Percentiles rank a stretch among this genome's conserved stretches.
These are phyloP conservation scores for Eimeria brunetti DNA, from an alignment of 169 alveolate genomes.

Conservation along the genomic window DNA sequence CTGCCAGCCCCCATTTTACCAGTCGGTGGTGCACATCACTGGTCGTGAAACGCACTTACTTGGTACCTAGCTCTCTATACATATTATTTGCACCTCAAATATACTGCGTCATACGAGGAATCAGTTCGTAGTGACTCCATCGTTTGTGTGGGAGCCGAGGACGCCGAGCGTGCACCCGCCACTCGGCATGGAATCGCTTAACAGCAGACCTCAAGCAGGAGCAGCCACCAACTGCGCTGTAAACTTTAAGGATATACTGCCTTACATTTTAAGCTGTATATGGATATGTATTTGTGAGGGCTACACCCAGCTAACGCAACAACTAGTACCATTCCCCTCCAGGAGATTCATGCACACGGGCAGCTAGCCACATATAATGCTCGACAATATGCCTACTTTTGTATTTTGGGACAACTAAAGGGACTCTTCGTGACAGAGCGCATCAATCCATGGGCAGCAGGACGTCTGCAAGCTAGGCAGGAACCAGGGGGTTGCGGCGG, in stretches of 20 bases:
- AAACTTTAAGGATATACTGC: neutral
- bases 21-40: slow-evolving; percentile 19
- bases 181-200: slow-evolving; percentile 28
- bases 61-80: neutral
- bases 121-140: neutral
- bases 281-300: neutral
- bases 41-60: neutral
- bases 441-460: neutral
- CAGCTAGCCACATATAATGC: neutral
- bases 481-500: neutral
- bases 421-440: neutral
- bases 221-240: neutral
- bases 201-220: slow-evolving; percentile 26
- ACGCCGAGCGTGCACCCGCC: slow-evolving; percentile 5
- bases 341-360: slow-evolving; percentile 13
- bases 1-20: neutral
- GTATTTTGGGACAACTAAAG: neutral
- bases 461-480: neutral
- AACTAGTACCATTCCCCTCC: neutral
- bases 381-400: neutral
- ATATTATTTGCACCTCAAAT: neutral
- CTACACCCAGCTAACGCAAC: neutral
- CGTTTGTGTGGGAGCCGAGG: neutral
- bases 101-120: neutral
- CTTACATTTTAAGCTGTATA: neutral